These are phyloP conservation scores for Rhinocladiella similis DNA, from an alignment of 2,329 filamentous ascomycete genomes.

Conservation along the genomic window DNA sequence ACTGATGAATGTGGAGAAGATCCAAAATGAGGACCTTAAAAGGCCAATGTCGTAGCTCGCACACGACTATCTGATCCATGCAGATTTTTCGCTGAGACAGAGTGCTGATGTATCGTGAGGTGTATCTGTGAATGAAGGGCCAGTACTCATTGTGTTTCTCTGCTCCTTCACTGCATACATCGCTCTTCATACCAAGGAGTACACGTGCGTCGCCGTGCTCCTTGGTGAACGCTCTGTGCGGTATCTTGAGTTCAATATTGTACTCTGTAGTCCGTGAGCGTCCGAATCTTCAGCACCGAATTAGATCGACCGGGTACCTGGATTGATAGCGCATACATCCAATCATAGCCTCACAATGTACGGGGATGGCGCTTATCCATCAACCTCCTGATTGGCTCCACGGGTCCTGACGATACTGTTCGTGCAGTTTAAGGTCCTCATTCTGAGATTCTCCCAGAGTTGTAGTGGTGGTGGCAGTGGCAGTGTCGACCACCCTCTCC, in stretches of 20 bases:
- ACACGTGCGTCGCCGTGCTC: no score
- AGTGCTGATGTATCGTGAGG: no score
- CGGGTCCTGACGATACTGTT: background rate
- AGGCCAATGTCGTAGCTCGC: background rate
- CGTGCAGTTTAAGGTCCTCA: constrained; percentile 12
- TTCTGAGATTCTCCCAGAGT: background rate
- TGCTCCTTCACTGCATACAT: no score
- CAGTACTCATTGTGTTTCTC: no score
- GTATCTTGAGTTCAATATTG: no score
- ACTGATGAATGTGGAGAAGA: background rate
- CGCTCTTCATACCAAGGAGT: no score
- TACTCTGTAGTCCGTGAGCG: no score
- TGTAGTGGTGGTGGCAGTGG: no score
- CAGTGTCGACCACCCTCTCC: background rate
- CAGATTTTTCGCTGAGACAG: no score
- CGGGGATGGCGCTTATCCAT: background rate
- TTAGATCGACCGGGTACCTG: background rate
- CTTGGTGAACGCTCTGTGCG: no score
- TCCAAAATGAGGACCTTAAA: constrained; percentile 24
- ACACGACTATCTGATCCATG: background rate
- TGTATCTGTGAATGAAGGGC: no score
- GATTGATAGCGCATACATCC: background rate
- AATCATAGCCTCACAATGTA: constrained; percentile 1
- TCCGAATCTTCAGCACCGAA: background rate
- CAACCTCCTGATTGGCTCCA: constrained; percentile 6